Percentiles rank a stretch among this genome's conserved stretches.
Conservation (phyloP, 768 basidiomycete genomes). For the Lentinula boryana region DNA sequence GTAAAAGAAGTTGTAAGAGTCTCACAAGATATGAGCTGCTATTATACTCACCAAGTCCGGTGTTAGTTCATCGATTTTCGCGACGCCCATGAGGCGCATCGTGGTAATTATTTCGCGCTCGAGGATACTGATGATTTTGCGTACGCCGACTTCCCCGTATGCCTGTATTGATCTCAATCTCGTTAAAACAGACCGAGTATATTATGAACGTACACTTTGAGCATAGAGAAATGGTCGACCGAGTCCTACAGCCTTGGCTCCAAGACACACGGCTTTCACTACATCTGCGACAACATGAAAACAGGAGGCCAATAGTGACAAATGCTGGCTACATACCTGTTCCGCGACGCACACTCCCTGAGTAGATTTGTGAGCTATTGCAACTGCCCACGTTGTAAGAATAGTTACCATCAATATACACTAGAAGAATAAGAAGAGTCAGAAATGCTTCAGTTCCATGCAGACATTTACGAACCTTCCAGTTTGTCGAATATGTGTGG, state of each 20-base stretch:
- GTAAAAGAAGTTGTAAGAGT: conserved; percentile 1
- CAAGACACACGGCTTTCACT: conserved; percentile 85
- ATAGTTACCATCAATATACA: conserved; percentile 76
- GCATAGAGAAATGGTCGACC: conserved; percentile 86
- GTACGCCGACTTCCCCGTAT: conserved; percentile 68
- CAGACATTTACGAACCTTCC: conserved; percentile 41
- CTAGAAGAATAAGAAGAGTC: conserved; percentile 24
- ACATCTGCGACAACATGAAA: conserved; percentile 47
- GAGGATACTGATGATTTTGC: conserved; percentile 60
- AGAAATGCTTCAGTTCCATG: neutral
- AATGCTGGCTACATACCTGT: conserved; percentile 43
- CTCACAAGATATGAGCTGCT: neutral
- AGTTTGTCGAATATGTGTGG: conserved; percentile 69
- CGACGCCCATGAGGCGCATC: conserved; percentile 76
- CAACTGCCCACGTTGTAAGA: neutral
- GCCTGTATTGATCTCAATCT: conserved; percentile 38
- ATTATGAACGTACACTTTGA: conserved; percentile 51
- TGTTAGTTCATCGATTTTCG: conserved; percentile 53
- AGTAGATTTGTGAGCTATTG: neutral
- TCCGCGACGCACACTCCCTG: conserved; percentile 67
- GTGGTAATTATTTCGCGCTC: conserved; percentile 71
- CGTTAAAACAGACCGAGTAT: neutral
- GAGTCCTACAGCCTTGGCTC: conserved; percentile 81
- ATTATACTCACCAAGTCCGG: conserved; percentile 59
- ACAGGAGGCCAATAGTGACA: neutral